A percentile compares a stretch with the other conserved stretches of the same genome.
These are phyloP conservation scores for Microascus cirrosus DNA, from an alignment of 2,329 filamentous ascomycete genomes.

Conservation along the genomic window DNA sequence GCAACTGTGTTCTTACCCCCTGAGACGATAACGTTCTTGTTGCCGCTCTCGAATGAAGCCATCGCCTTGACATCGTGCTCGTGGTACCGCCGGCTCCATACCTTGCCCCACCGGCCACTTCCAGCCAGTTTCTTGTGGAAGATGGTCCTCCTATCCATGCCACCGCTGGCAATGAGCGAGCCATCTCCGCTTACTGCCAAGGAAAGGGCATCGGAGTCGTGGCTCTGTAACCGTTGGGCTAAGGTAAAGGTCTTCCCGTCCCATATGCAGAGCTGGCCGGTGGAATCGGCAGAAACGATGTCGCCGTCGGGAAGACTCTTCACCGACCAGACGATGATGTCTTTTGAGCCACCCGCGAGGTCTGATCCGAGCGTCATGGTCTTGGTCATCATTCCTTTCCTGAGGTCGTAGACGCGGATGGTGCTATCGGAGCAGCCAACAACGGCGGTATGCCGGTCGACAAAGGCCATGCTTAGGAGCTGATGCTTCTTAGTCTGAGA, in stretches of 20 bases:
- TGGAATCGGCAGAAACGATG: conserved; percentile 90
- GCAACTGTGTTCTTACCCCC: conserved; percentile 55
- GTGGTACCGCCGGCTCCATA: conserved; percentile 80
- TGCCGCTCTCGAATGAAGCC: conserved; percentile 75
- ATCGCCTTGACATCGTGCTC: conserved; percentile 92
- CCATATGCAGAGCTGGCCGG: conserved; percentile 88
- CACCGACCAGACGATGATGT: conserved; percentile 87
- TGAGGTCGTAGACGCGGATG: conserved; percentile 83
- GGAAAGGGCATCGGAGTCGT: conserved; percentile 83
- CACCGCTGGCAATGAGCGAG: conserved; percentile 72
- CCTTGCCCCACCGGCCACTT: conserved; percentile 66
- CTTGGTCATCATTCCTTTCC: conserved; percentile 63
- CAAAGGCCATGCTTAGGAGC: conserved; percentile 85
- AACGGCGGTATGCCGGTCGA: conserved; percentile 69
- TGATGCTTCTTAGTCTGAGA: conserved; percentile 75
- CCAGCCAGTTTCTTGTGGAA: conserved; percentile 60
- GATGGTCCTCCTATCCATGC: conserved; percentile 81
- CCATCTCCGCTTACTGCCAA: conserved; percentile 76
- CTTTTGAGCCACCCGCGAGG: conserved; percentile 63
- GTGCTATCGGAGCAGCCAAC: conserved; percentile 94
- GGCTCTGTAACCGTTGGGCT: conserved; percentile 72
- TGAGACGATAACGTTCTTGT: conserved; percentile 78
- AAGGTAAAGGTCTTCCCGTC: conserved; percentile 87
- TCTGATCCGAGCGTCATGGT: conserved; percentile 81
- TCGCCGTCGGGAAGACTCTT: conserved; percentile 79